phyloP scores from a whole-genome alignment of 805 yeast species.

The Tetrapisispora namnaoensis region DNA sequence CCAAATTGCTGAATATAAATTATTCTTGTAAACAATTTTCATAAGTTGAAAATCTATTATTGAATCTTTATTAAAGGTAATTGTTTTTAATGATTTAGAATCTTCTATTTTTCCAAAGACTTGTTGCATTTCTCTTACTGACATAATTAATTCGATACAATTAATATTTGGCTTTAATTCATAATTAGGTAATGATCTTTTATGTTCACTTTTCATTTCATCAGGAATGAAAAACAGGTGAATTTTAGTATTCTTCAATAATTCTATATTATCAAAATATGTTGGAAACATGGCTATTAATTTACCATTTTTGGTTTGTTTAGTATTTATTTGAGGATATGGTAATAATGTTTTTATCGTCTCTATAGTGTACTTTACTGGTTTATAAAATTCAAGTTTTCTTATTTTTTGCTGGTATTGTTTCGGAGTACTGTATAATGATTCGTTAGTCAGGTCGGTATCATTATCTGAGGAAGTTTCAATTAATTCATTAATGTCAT shows the following conservation, averaged over 20 bases:
- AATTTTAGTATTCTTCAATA: background rate
- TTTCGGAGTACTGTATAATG: background rate
- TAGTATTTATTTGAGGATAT: slow-evolving; percentile 1
- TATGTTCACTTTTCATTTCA: background rate
- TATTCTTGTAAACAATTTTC: background rate
- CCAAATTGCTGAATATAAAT: background rate
- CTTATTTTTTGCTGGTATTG: background rate
- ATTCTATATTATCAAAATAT: background rate
- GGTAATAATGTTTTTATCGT: background rate
- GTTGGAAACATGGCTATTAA: slow-evolving; percentile 1
- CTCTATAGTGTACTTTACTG: background rate
- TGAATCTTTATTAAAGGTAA: slow-evolving; percentile 2
- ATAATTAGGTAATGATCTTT: background rate
- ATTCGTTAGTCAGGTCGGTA: background rate
- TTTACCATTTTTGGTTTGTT: background rate
- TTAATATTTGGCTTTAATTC: slow-evolving; percentile 1
- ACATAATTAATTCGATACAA: slow-evolving; percentile 1
- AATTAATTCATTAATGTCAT: background rate
- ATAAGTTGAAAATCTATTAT: background rate
- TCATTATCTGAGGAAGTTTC: background rate
- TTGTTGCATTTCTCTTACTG: background rate
- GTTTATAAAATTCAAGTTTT: background rate
- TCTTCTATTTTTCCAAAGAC: slow-evolving; percentile 1
- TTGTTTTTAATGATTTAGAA: slow-evolving; percentile 1
- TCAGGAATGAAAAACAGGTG: slow-evolving; percentile 1